phyloP scores from a whole-genome alignment of 306 rosid species.

The Gastrolobium bilobum region DNA sequence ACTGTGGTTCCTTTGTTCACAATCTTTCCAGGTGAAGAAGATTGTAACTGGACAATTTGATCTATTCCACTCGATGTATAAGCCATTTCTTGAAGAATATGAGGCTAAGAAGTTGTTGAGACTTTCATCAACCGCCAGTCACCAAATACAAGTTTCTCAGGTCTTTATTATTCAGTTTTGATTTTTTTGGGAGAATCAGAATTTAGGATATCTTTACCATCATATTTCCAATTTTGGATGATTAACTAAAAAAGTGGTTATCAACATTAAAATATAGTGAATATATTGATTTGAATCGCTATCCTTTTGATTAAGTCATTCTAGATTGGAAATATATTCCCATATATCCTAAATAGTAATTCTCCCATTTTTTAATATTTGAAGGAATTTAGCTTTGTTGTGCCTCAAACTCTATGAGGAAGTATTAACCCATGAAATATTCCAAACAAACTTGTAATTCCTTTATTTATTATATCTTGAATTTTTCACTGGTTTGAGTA shows the following conservation, averaged over 20 bases:
- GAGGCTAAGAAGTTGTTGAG: constrained; percentile 74
- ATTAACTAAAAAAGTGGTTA: neutral
- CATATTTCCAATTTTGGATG: constrained; percentile 18
- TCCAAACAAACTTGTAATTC: constrained; percentile 27
- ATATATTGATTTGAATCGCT: constrained; percentile 12
- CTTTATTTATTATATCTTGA: constrained; percentile 4
- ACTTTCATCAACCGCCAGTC: constrained; percentile 56
- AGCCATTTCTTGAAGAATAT: constrained; percentile 79
- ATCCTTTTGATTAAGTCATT: constrained; percentile 27
- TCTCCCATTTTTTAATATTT: neutral
- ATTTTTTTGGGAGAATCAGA: neutral
- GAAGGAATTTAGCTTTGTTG: constrained; percentile 22
- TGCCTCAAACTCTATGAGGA: constrained; percentile 7
- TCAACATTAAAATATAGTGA: neutral
- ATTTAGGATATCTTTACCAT: constrained; percentile 25
- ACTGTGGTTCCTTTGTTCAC: constrained; percentile 47
- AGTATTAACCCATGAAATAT: neutral
- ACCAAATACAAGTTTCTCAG: constrained; percentile 69
- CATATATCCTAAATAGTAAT: neutral
- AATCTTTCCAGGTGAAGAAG: constrained; percentile 75
- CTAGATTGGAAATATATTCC: constrained; percentile 6
- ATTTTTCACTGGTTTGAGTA: neutral
- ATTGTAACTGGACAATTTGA: constrained; percentile 83
- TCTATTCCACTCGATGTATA: constrained; percentile 77
- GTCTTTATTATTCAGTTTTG: constrained; percentile 52